phyloP scores from a whole-genome alignment of 169 alveolate genomes.

The Fabrea salina region DNA sequence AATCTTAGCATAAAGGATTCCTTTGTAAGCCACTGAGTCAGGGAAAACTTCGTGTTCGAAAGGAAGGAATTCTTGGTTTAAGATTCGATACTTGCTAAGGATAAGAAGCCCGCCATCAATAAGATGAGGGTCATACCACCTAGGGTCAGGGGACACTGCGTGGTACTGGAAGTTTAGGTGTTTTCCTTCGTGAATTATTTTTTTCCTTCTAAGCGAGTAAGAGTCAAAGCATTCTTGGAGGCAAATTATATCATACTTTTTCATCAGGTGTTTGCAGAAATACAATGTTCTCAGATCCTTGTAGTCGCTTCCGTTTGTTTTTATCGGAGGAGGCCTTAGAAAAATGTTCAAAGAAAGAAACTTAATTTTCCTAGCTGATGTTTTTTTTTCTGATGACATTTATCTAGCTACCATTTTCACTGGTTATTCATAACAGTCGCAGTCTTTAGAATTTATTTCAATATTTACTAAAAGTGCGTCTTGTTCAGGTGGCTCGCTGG shows the following conservation, averaged over 20 bases:
- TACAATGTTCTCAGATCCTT: constrained; percentile 36
- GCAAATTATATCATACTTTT: constrained; percentile 43
- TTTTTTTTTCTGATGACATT: too few species aligned
- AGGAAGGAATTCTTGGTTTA: constrained; percentile 25
- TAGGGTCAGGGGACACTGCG: constrained; percentile 32
- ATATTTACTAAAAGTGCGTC: too few species aligned
- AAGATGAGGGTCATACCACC: constrained; percentile 31
- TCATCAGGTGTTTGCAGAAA: constrained; percentile 9
- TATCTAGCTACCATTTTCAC: too few species aligned
- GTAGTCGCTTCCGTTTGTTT: constrained; percentile 39
- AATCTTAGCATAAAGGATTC: constrained; percentile 41
- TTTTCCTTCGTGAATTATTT: constrained; percentile 39
- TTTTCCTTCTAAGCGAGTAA: constrained; percentile 35
- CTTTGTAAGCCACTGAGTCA: constrained; percentile 38
- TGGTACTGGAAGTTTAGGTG: constrained; percentile 32
- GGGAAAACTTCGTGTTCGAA: constrained; percentile 14
- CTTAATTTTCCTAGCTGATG: neutral
- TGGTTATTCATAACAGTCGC: too few species aligned
- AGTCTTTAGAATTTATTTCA: too few species aligned
- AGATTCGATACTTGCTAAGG: constrained; percentile 40
- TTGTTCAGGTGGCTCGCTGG: too few species aligned
- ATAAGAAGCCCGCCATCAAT: constrained; percentile 49
- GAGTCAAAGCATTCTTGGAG: constrained; percentile 46
- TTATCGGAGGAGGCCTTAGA: constrained; percentile 48
- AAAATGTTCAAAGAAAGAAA: constrained; percentile 45